A percentile compares a stretch with the other conserved stretches of the same genome.
Evolutionary conservation across 345 rosid genomes (phyloP).

Genomic region (Camelina laxa): DNA sequence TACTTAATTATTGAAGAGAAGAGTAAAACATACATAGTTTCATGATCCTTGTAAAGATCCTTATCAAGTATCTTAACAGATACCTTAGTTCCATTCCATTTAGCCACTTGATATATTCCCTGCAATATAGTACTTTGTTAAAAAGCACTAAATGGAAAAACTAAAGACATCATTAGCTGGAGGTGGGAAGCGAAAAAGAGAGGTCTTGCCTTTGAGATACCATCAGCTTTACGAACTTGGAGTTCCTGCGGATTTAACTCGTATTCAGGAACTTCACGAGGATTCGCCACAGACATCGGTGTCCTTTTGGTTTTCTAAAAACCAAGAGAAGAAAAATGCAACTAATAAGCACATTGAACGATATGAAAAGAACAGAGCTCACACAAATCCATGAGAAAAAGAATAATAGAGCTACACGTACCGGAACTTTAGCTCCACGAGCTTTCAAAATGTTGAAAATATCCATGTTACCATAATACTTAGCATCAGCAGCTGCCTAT

Average conservation of each 20-base stretch:
- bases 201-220: constrained; percentile 73
- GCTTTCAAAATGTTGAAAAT: constrained; percentile 79
- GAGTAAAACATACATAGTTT: constrained; percentile 60
- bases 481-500: constrained; percentile 98
- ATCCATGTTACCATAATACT: constrained; percentile 82
- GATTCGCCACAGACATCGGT: constrained; percentile 89
- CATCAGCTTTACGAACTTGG: constrained; percentile 87
- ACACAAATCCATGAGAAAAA: not conserved
- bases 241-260: constrained; percentile 94
- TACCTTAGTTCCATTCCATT: constrained; percentile 99
- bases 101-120: constrained; percentile 98
- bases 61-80: constrained; percentile 90
- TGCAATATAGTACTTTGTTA: constrained; percentile 42
- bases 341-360: constrained; percentile 3
- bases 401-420: constrained; percentile 34
- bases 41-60: constrained; percentile 69
- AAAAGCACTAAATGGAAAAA: not conserved
- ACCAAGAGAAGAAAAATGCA: constrained; percentile 20
- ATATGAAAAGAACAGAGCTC: constrained; percentile 20
- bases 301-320: constrained; percentile 83
- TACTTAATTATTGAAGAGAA: constrained; percentile 15
- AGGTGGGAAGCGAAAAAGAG: not conserved
- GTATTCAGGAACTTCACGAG: constrained; percentile 93
- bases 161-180: constrained; percentile 1
- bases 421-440: constrained; percentile 92